Conservation (phyloP, 768 basidiomycete genomes). For the Termitomyces sp. region DNA sequence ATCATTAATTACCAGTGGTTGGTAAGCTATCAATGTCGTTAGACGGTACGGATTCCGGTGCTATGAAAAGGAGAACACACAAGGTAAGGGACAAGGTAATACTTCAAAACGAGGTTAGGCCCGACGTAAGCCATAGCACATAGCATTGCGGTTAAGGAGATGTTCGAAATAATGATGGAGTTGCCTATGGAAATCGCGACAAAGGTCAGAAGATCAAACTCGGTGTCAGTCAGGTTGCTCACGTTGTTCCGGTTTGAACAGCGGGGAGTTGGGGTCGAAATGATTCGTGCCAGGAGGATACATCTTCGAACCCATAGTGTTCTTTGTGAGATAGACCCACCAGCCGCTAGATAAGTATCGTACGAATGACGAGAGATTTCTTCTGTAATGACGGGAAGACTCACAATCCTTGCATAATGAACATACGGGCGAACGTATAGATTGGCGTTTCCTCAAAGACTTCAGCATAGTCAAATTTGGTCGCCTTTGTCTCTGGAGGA, state of each 20-base stretch:
- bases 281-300: conserved; percentile 47
- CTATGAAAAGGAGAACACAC: conserved; percentile 21
- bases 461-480: conserved; percentile 40
- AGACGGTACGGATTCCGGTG: neutral
- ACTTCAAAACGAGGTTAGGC: conserved; percentile 17
- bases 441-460: conserved; percentile 52
- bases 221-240: conserved; percentile 14
- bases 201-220: neutral
- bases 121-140: conserved; percentile 20
- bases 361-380: neutral
- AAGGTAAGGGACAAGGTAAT: conserved; percentile 42
- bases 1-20: conserved; percentile 36
- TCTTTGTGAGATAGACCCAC: conserved; percentile 29
- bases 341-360: conserved; percentile 15
- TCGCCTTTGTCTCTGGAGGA: conserved; percentile 33
- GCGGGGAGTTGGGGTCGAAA: conserved; percentile 33
- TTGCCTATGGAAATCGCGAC: conserved; percentile 21
- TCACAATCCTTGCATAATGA: conserved; percentile 46
- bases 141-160: conserved; percentile 25
- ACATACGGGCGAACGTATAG: conserved; percentile 36
- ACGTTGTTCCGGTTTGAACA: conserved; percentile 39
- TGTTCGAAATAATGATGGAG: conserved; percentile 33
- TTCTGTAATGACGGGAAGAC: conserved; percentile 6
- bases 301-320: conserved; percentile 44
- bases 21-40: conserved; percentile 26